These are phyloP conservation scores for Alternaria atra DNA, from an alignment of 2,329 filamentous ascomycete species.

Conservation along the genomic window DNA sequence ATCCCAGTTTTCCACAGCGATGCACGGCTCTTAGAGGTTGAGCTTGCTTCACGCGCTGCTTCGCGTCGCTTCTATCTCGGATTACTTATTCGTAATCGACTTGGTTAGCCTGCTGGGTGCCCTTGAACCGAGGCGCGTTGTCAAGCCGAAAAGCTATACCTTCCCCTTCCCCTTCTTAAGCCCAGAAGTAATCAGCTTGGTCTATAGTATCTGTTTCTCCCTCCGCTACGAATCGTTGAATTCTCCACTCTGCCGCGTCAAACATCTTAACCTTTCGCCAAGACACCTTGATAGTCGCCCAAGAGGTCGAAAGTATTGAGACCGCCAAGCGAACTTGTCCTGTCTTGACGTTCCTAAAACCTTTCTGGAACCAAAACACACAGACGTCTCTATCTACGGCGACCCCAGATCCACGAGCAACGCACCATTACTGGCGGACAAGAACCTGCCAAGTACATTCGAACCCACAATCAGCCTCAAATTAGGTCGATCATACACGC, in stretches of 20 bases:
- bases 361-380: conserved; percentile 26
- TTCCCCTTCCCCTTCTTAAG: conserved; percentile 21
- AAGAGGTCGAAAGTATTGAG: conserved; percentile 35
- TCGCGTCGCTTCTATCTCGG: conserved; percentile 30
- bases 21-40: conserved; percentile 23
- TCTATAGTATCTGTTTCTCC: conserved; percentile 17
- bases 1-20: conserved; percentile 28
- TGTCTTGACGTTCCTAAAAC: conserved; percentile 37
- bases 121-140: conserved; percentile 25
- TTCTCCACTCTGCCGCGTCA: conserved; percentile 44
- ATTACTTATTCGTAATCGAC: conserved; percentile 19
- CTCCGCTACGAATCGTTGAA: conserved; percentile 25
- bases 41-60: conserved; percentile 22
- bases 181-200: conserved; percentile 13
- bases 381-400: conserved; percentile 23
- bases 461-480: conserved; percentile 30
- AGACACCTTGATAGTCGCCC: conserved; percentile 35
- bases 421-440: conserved; percentile 21
- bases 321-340: conserved; percentile 30
- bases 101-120: conserved; percentile 19
- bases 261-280: conserved; percentile 30
- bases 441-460: conserved; percentile 35
- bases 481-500: conserved; percentile 21
- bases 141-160: conserved; percentile 18
- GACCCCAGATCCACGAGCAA: conserved; percentile 30